Base-by-base conservation (phyloP, 2,329 filamentous ascomycete genomes). In the Fusarium nanum region DNA sequence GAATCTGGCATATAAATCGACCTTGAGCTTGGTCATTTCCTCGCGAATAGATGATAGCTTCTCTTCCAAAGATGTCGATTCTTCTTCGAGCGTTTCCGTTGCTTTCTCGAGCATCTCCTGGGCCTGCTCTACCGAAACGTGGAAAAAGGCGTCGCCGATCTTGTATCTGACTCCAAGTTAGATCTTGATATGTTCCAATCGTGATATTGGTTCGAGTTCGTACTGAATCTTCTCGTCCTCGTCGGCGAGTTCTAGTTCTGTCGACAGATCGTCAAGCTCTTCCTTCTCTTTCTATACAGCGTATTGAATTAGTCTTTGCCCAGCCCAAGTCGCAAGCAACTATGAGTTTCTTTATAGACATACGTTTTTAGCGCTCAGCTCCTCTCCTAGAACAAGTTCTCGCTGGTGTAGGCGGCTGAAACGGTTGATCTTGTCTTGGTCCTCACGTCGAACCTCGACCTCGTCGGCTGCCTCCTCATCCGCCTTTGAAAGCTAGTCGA, bases 351-450 rank as follows among this genome's bases (percentile, higher is more conserved):
- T 6, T n/a, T 9, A 25, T 7, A n/a, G n/a, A 81, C 89, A 66
- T 79, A 94, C 95, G 79, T 89, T 89, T 80, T 97, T 98, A 8
- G 82, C 80, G 77, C 92, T 91, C 71, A 98, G 82, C 74, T 96
- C 90, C 49, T 97, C 94, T 78, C 97, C 91, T 6, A 98, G 80
- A 5, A 86, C 81, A 34, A 92, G 86, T 79, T 97, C 92, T 54
- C 93, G 91, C 79, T 97, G 93, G 80, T 99, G 96, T 68, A 99
- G 85, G 46, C 94, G 91, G 81, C 94, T 98, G 86, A 99, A 99
- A 71, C 90, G 91, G 83, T 99, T 99, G 88, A 99, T 99, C 83
- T 96, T 97, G 83, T 98, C 94, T 81, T 99, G 96, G 79, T 99
- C 96, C 80, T 98, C 94, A 77, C 94, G 92, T 65, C 96, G 92